Percentiles rank a stretch among this genome's conserved stretches.
Conservation (phyloP, 352 stramenopile species). For the Globisporangium paddicum region DNA sequence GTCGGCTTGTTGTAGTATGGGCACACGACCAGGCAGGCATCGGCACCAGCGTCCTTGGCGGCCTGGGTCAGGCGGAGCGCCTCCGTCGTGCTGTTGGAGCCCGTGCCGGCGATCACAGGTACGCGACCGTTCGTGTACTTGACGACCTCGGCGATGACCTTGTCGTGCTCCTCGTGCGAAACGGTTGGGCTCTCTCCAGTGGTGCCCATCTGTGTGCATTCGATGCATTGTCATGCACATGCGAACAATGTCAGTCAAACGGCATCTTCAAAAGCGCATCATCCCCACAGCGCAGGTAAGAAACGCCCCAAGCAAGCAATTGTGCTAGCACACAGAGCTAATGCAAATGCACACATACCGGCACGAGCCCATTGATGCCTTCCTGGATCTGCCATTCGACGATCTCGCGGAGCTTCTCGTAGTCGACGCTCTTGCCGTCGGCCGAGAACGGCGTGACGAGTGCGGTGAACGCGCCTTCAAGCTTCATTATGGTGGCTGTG, state of each 20-base stretch:
- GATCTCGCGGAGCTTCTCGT: slow-evolving; percentile 89
- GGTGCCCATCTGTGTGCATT: slow-evolving; percentile 83
- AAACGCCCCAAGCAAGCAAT: not conserved
- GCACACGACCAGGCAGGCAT: slow-evolving; percentile 95
- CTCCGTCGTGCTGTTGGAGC: slow-evolving; percentile 91
- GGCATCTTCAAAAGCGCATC: not conserved
- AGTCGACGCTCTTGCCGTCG: slow-evolving; percentile 90
- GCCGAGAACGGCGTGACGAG: slow-evolving; percentile 96
- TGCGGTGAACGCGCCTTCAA: slow-evolving; percentile 88
- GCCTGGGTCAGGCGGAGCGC: slow-evolving; percentile 82
- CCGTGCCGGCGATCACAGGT: slow-evolving; percentile 94
- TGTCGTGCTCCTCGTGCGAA: slow-evolving; percentile 93
- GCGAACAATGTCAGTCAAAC: not conserved
- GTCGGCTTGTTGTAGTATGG: slow-evolving; percentile 99
- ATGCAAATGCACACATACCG: slow-evolving; percentile 42
- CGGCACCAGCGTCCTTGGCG: slow-evolving; percentile 90
- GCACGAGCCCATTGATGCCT: slow-evolving; percentile 95
- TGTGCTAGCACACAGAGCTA: too few species aligned
- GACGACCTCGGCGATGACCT: slow-evolving; percentile 91
- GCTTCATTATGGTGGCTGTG: slow-evolving; percentile 11
- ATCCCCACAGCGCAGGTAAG: not conserved
- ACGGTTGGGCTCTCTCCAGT: slow-evolving; percentile 97
- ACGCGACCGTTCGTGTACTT: slow-evolving; percentile 78
- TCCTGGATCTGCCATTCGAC: slow-evolving; percentile 91
- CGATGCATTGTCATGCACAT: not conserved